phyloP scores from a whole-genome alignment of 371 early-diverging fungal species.

The Haplosporangium sp. region DNA sequence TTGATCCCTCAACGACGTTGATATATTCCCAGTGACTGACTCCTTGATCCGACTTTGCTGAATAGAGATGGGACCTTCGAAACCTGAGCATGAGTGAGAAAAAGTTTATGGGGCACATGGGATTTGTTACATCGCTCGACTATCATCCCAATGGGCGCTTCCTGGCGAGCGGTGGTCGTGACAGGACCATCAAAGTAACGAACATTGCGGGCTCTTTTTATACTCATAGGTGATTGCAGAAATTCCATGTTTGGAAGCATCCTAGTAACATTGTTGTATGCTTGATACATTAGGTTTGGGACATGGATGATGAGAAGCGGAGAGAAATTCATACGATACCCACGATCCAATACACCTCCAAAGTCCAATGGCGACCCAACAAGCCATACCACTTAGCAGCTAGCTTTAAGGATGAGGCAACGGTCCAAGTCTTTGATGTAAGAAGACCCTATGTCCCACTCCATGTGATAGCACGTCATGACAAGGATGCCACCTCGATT shows the following conservation, averaged over 20 bases:
- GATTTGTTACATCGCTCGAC: conserved; percentile 83
- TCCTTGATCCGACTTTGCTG: too few species aligned
- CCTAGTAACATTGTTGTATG: not conserved
- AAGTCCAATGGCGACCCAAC: conserved; percentile 86
- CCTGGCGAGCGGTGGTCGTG: conserved; percentile 87
- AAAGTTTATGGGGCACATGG: conserved; percentile 82
- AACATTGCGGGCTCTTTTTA: not conserved
- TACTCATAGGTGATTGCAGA: not conserved
- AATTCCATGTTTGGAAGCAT: too few species aligned
- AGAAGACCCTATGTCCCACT: conserved; percentile 79
- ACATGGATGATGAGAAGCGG: conserved; percentile 75
- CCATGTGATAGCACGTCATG: conserved; percentile 78
- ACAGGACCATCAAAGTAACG: conserved; percentile 81
- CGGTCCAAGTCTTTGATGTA: conserved; percentile 84
- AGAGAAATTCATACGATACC: conserved; percentile 73
- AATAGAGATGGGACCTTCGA: conserved; percentile 85
- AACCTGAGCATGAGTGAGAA: conserved; percentile 72
- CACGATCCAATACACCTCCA: conserved; percentile 79
- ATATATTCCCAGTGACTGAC: not conserved
- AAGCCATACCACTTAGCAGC: conserved; percentile 79
- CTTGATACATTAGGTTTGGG: conserved; percentile 74
- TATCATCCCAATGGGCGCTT: conserved; percentile 83
- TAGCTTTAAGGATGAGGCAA: conserved; percentile 73
- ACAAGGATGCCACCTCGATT: conserved; percentile 78
- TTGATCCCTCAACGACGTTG: not conserved